These are phyloP conservation scores for Chionographis japonica DNA, from an alignment of 106 monocot genomes.

Conservation along the genomic window DNA sequence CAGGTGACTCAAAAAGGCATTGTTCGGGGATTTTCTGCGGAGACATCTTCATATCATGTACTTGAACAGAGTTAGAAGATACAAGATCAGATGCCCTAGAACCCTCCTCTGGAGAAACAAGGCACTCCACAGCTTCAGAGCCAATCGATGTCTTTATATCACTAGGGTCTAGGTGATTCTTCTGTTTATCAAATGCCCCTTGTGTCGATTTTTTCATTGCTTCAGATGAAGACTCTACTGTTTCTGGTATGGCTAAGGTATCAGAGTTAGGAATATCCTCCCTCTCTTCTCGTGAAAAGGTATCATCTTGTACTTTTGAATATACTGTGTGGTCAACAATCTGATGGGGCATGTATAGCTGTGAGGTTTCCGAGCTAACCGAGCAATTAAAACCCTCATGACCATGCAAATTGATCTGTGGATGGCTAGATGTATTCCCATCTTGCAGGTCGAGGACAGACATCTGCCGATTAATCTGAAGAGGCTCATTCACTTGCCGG, in stretches of 20 bases:
- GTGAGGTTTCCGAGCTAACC: constrained; percentile 6
- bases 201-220: not conserved
- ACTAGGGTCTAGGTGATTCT: constrained; percentile 2
- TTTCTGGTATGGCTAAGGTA: not conserved
- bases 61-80: constrained; percentile 20
- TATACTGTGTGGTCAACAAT: constrained; percentile 19
- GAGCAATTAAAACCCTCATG: constrained; percentile 15
- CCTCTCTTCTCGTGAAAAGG: not conserved
- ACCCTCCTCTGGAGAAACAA: not conserved
- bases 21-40: constrained; percentile 11
- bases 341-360: constrained; percentile 43
- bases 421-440: constrained; percentile 12
- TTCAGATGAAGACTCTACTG: constrained; percentile 1
- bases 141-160: constrained; percentile 3
- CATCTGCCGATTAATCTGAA: constrained; percentile 33
- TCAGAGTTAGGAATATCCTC: constrained; percentile 12
- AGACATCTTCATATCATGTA: constrained; percentile 33
- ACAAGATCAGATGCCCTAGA: constrained; percentile 5
- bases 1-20: constrained; percentile 9
- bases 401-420: constrained; percentile 21
- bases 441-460: constrained; percentile 14
- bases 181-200: constrained; percentile 3
- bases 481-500: constrained; percentile 29
- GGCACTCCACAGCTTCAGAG: constrained; percentile 10
- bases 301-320: constrained; percentile 15